Evolutionary conservation across 305 asterid species (phyloP).

Genomic region (Plantago rigida): DNA sequence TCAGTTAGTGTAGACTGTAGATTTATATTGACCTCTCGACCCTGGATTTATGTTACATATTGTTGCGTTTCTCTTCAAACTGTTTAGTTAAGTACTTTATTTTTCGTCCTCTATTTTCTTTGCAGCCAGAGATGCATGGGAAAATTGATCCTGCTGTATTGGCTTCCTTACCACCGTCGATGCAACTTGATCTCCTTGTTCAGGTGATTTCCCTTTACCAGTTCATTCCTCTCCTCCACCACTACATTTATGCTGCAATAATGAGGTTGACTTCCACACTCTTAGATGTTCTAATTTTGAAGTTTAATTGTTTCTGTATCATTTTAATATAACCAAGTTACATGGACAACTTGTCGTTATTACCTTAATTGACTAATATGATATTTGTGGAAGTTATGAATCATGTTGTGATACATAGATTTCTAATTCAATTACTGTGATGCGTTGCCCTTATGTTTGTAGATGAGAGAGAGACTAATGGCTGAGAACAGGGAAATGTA

Average conservation of each 20-base stretch:
- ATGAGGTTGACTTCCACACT: too few species aligned
- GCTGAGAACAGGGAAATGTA: constrained; percentile 97
- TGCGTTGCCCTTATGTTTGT: constrained; percentile 29
- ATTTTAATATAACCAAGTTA: too few species aligned
- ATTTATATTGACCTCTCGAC: too few species aligned
- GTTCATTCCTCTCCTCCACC: too few species aligned
- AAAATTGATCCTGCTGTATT: constrained; percentile 87
- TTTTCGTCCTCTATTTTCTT: constrained; percentile 4
- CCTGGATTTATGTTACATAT: too few species aligned
- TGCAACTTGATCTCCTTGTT: constrained; percentile 98
- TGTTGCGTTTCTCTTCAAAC: neutral
- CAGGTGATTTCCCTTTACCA: constrained; percentile 43
- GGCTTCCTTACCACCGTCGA: constrained; percentile 93
- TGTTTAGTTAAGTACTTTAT: neutral
- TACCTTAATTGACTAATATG: too few species aligned
- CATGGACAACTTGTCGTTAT: too few species aligned
- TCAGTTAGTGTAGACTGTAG: constrained; percentile 2
- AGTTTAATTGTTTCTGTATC: neutral
- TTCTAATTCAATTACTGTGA: neutral
- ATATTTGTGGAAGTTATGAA: too few species aligned
- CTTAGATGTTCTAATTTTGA: too few species aligned
- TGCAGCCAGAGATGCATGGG: constrained; percentile 82
- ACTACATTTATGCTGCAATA: neutral
- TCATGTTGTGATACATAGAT: neutral
- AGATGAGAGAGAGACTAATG: constrained; percentile 99